Evolutionary conservation across 1,284 basidiomycete species (phyloP), one percentile per base, ranked within the genome.

Genomic region (Phlebopus sp.): DNA sequence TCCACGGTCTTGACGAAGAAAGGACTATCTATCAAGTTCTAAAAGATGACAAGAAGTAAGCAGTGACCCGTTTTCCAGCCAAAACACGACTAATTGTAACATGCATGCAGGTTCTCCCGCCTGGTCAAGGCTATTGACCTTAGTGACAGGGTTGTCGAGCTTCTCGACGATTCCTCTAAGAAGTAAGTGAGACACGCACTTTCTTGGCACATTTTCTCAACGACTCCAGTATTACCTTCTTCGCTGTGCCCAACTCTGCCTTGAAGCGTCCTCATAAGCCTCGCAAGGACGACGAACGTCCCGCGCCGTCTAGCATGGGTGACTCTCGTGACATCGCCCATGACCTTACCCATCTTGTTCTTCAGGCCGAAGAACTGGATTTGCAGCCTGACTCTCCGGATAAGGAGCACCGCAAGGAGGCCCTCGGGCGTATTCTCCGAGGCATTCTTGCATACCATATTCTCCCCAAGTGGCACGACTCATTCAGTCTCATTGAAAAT

Each of bases 381-480:
- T 34, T 42, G 13, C 41, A 51, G 21, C 50, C 61, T 15, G 63
- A 70, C 30, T 66, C 69, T 15, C 56, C 65, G 17, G 69, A 75
- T 42, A 76, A 78, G 52, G 73, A 79, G 57, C 67, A 74, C 23
- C 67, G 72, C 36, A 80, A 78, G 63, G 72, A 79, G 58, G 68
- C 74, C 23, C 59, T 83, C 48, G 75, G 77, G 55, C 70, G 72
- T 53, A 74, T 87, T 50, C 64, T 84, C 38, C 74, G 73, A 31
- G 76, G 77, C 36, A 71, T 84, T 14, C 64, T 86, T 5, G 70
- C 74, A 30, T 89, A 89, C 64, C 83, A 89, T 59, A 75, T 80
- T 41, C 67, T 89, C 11, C 76, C 79, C 11, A 62, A 70, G 25
- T 67, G 68, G 5, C 67, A 76, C 42, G 64, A 69, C 37, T 60